phyloP scores from a whole-genome alignment of 495 filamentous ascomycete species.

The Cercophora samala region DNA sequence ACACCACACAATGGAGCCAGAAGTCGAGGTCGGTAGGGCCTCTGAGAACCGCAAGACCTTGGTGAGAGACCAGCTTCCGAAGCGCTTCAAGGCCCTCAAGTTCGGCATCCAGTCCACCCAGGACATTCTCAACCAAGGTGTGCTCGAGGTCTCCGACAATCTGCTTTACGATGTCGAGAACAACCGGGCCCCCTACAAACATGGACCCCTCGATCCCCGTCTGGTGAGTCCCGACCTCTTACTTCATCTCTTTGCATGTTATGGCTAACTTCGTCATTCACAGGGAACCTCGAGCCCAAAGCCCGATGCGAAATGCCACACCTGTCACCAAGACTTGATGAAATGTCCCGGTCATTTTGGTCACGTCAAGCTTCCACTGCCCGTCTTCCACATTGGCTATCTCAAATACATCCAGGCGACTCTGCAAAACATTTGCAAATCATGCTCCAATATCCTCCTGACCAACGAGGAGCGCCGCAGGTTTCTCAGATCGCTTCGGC shows the following conservation, averaged over 20 bases:
- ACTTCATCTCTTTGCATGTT: neutral
- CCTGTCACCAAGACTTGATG: constrained; percentile 72
- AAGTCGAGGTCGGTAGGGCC: constrained; percentile 9
- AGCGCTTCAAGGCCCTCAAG: constrained; percentile 86
- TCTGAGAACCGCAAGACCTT: constrained; percentile 67
- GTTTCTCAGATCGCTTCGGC: constrained; percentile 73
- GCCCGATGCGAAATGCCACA: constrained; percentile 60
- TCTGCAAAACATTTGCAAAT: constrained; percentile 91
- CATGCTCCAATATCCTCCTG: constrained; percentile 73
- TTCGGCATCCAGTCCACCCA: constrained; percentile 91
- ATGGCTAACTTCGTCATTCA: neutral
- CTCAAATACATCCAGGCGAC: constrained; percentile 85
- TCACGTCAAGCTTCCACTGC: constrained; percentile 81
- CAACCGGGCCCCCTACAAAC: constrained; percentile 61
- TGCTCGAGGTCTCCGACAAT: constrained; percentile 86
- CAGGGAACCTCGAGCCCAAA: constrained; percentile 77
- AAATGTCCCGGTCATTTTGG: constrained; percentile 94
- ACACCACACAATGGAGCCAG: constrained; percentile 14
- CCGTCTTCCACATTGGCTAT: constrained; percentile 93
- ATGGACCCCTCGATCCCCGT: constrained; percentile 83
- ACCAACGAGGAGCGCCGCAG: constrained; percentile 67
- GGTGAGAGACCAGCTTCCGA: constrained; percentile 70
- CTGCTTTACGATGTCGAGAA: constrained; percentile 83
- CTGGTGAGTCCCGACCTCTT: constrained; percentile 47
- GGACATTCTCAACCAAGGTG: constrained; percentile 90